Percentiles rank a stretch among this genome's conserved stretches.
These are phyloP conservation scores for Galerina marginata DNA, from an alignment of 768 basidiomycete genomes.

Conservation along the genomic window DNA sequence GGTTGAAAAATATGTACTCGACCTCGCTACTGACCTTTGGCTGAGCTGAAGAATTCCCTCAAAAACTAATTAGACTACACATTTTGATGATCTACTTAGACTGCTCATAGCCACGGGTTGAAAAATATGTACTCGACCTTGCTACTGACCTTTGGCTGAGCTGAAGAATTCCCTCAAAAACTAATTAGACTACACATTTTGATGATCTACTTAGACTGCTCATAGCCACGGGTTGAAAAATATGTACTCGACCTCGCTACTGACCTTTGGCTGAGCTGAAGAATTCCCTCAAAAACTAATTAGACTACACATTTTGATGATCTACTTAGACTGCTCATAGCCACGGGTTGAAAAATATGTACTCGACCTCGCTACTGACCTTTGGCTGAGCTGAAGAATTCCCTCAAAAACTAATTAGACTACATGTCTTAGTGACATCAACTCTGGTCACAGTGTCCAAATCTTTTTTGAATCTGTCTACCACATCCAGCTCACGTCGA, in stretches of 20 bases:
- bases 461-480: neutral
- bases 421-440: neutral
- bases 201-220: neutral
- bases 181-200: neutral
- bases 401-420: neutral
- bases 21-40: neutral
- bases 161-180: neutral
- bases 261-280: neutral
- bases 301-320: neutral
- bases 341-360: no score
- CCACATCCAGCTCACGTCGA: neutral
- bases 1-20: no score
- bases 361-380: no score
- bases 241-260: no score
- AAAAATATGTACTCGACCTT: no score
- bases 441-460: slow-evolving; percentile 7
- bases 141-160: neutral
- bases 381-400: neutral
- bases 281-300: neutral
- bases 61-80: neutral
- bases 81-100: neutral
- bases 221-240: neutral
- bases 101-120: neutral
- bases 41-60: neutral
- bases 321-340: neutral